phyloP scores from a whole-genome alignment of 2,329 filamentous ascomycete genomes.

The Aspergillus jensenii region DNA sequence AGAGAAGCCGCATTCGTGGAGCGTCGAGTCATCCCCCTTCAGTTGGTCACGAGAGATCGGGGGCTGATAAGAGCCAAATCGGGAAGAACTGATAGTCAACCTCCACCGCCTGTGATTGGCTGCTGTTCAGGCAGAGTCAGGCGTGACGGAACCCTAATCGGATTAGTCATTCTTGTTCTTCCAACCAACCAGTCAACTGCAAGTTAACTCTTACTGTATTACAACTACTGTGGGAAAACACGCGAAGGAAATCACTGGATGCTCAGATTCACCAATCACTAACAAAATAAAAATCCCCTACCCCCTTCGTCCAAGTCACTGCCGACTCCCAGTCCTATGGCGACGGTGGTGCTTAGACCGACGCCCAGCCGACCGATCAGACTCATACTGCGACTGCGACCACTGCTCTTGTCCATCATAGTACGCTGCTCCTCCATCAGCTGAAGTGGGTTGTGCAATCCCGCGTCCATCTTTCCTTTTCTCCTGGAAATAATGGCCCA shows the following conservation, averaged over 20 bases:
- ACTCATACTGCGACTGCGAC: constrained; percentile 22
- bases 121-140: not conserved
- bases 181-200: not conserved
- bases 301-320: no score
- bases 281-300: no score
- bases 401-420: constrained; percentile 40
- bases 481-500: constrained; percentile 57
- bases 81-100: not conserved
- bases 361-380: constrained; percentile 16
- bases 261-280: no score
- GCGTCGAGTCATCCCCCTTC: constrained; percentile 16
- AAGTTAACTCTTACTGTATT: no score
- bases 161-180: not conserved
- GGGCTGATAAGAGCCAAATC: constrained; percentile 2
- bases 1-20: not conserved
- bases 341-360: constrained; percentile 22
- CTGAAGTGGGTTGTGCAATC: no score
- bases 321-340: constrained; percentile 13
- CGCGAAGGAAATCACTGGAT: not conserved
- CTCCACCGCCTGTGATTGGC: not conserved
- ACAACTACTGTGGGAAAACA: not conserved
- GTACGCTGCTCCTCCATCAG: no score
- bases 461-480: constrained; percentile 24
- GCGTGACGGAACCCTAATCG: not conserved
- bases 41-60: constrained; percentile 11